These are phyloP conservation scores for Cucurbita maxima DNA, from an alignment of 306 rosid genomes.

Conservation along the genomic window DNA sequence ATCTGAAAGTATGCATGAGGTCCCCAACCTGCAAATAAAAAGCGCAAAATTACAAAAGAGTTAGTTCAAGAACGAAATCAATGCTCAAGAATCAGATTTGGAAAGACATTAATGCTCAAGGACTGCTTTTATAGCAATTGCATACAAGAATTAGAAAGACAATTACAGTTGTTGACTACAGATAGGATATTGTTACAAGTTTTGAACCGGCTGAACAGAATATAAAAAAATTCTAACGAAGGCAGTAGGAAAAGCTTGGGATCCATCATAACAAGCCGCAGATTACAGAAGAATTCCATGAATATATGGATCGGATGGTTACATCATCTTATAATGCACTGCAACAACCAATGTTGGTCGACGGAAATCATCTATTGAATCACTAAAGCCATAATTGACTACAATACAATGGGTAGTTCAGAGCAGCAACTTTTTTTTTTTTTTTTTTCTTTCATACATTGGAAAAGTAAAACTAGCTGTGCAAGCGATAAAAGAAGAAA, in stretches of 20 bases:
- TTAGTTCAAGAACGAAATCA: not conserved
- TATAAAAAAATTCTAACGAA: not conserved
- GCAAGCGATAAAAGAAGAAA: not conserved
- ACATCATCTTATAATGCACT: not conserved
- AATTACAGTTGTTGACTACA: not conserved
- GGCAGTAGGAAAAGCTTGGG: not conserved
- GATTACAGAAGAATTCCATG: not conserved
- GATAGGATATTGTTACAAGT: not conserved
- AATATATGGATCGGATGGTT: not conserved
- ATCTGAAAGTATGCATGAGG: constrained; percentile 16
- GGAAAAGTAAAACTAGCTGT: not conserved
- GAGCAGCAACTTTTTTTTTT: not conserved
- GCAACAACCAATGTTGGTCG: not conserved
- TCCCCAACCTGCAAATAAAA: constrained; percentile 7
- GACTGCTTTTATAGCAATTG: not conserved
- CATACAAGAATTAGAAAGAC: not conserved
- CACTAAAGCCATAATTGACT: not conserved
- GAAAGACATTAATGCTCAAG: too few relatives aligned
- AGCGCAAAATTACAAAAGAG: not conserved
- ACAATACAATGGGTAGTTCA: not conserved
- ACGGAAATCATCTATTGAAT: not conserved
- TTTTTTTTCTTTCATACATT: not conserved
- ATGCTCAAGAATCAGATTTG: not conserved
- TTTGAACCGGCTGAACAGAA: not conserved
- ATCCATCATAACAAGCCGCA: not conserved